Base-by-base conservation (phyloP, 495 filamentous ascomycete genomes). In the Aspergillus affinis region DNA sequence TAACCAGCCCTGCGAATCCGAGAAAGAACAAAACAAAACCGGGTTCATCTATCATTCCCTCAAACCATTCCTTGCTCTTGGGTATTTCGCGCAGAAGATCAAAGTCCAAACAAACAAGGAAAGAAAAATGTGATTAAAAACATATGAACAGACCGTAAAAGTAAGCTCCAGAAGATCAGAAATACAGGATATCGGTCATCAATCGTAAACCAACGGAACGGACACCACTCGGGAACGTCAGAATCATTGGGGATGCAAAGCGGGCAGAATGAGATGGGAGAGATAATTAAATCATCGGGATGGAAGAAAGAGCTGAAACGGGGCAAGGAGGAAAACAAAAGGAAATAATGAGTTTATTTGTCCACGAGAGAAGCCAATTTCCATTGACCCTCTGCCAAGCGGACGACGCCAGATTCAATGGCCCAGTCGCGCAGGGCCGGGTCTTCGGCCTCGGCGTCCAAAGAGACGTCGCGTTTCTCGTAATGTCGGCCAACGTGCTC, bases 401-500 rank as follows among this genome's bases (percentile, higher is more conserved):
- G 48, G 6, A 69, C 47, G 59, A 87, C 70, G 1, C 79, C 78
- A 66, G 86, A 75, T 1, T 69, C 49, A 26, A 81, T 49, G 51
- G 86, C 75, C 82, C 84, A 89, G 10, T 74, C 66, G 48, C 76
- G 71, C n/a, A 87, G 62, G 10, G 61, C 69, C 30, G 66, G 49
- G 65, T 88, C 85, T 57, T 79, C 76, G 0, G 19, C 50, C 54
- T 77, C 78, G 10, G 63, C 52, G 8, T 71, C 64, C 0, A 70
- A 59, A n/a, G 6, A 23, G 1, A 55, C 26, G 17, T 72, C 67
- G 0, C 67, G 80, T 20, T 79, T 78, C 72, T 93, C 90, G 55
- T 91, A 81, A 66, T 95, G 92, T 51, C 86, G 84, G 0, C 90
- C 93, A 10, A 97, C 88, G 71, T 98, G 93, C 72, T 98, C 93